Base-by-base conservation (phyloP, 2,329 filamentous ascomycete species). In the Xylariaceae sp. region DNA sequence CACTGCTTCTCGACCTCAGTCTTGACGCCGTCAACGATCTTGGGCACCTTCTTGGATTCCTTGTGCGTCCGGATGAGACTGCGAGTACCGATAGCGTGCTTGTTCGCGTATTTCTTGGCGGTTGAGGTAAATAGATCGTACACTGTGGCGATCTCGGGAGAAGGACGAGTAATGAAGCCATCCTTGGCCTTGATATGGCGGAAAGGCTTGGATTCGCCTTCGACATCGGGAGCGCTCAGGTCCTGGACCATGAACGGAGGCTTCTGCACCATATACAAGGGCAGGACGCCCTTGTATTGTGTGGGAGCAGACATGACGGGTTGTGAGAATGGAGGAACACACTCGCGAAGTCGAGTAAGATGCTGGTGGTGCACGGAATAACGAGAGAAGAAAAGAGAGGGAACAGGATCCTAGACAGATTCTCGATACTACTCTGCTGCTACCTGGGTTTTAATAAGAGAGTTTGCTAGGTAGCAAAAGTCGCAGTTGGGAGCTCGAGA, bases 31-130 rank as follows among this genome's bases (percentile, higher is more conserved):
- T 95, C 89, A 59, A 96, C 79, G 54, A 90, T 81, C 82, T 95
- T 96, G 81, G 92, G 88, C 67, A 96, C 79, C 82, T 91, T 94
- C 80, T 93, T 96, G 67, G 83, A 87, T 80, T 96, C 92, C 69
- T 84, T 84, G 75, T 96, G 91, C 51, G 87, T 85, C 74, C 87
- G 81, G 75, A 96, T 74, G 59, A 96, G 81, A 73, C 83, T 87
- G 64, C 92, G 86, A 69, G 81, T 82, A 67, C 89, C 92, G 62
- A 90, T 79, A 61, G 86, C 86, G 60, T 82, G 80, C 69, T 86
- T 81, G 70, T 85, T 82, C 61, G 82, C 81, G 70, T 84, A 87
- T 61, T 82, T 75, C 57, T 78, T 79, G 49, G 88, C 87, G 67
- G 87, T 86, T 68, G 86, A 82, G 70, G 82, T 82, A 69, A 96